A percentile compares a stretch with the other conserved stretches of the same genome.
These are phyloP conservation scores for Corchorus olitorius DNA, from an alignment of 345 rosid genomes.

Conservation along the genomic window DNA sequence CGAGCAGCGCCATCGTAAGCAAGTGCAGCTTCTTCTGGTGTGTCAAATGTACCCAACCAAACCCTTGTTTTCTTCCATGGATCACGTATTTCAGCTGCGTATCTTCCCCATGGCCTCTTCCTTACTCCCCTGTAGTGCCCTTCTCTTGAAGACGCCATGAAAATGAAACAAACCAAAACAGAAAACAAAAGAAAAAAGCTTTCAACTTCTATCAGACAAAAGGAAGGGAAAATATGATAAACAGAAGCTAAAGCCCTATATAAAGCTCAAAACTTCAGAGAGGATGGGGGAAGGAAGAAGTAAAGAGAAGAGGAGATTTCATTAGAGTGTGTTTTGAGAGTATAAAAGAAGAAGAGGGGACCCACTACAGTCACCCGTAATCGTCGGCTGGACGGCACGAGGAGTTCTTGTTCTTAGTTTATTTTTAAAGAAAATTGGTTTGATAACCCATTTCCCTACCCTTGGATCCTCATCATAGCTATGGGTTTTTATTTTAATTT, in stretches of 20 bases:
- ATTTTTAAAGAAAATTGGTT: constrained; percentile 1
- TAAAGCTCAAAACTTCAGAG: background rate
- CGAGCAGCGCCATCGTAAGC: constrained; percentile 96
- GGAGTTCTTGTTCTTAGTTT: background rate
- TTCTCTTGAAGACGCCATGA: constrained; percentile 67
- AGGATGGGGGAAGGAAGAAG: background rate
- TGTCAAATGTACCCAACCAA: constrained; percentile 96
- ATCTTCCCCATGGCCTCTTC: constrained; percentile 98
- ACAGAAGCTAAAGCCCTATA: background rate
- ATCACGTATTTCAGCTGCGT: constrained; percentile 96
- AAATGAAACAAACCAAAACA: background rate
- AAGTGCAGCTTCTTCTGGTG: constrained; percentile 95
- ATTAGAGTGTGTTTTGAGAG: constrained; percentile 10
- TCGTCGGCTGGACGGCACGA: constrained; percentile 63
- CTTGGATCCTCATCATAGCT: background rate
- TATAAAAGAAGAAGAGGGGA: constrained; percentile 27
- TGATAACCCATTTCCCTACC: background rate
- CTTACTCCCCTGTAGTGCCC: constrained; percentile 91
- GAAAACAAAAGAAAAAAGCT: background rate
- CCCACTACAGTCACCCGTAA: constrained; percentile 66
- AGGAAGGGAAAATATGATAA: background rate
- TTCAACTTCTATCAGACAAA: background rate
- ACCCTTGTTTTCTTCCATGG: constrained; percentile 96
- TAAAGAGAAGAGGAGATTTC: background rate
- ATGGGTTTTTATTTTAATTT: background rate